These are phyloP conservation scores for Rutstroemia sydowiana DNA, from an alignment of 2,329 filamentous ascomycete genomes.

Conservation along the genomic window DNA sequence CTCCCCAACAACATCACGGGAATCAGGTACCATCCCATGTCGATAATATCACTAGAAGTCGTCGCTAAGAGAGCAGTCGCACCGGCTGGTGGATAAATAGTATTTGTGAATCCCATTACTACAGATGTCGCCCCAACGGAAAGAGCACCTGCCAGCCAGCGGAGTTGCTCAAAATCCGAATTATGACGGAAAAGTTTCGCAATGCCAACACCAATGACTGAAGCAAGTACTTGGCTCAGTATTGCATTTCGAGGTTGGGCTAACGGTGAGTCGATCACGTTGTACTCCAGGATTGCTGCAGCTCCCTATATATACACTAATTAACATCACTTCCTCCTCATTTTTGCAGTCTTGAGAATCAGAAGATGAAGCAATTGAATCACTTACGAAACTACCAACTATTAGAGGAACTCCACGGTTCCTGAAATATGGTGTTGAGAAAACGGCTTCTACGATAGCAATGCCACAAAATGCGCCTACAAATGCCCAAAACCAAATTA, in stretches of 20 bases:
- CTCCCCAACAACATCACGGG: constrained; percentile 55
- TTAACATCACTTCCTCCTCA: background rate
- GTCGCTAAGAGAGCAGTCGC: constrained; percentile 66
- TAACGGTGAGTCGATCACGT: constrained; percentile 63
- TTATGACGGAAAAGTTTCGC: constrained; percentile 54
- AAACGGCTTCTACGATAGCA: constrained; percentile 50
- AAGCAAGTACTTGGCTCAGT: constrained; percentile 57
- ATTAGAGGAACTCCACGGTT: constrained; percentile 49
- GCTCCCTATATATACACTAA: constrained; percentile 41
- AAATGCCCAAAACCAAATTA: constrained; percentile 54
- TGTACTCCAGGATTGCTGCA: constrained; percentile 68
- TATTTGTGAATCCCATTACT: constrained; percentile 63
- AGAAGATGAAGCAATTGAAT: background rate
- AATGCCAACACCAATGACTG: constrained; percentile 52
- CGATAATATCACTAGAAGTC: constrained; percentile 44
- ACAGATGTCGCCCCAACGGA: constrained; percentile 56
- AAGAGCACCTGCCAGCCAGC: constrained; percentile 58
- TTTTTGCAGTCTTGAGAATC: background rate
- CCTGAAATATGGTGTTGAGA: constrained; percentile 44
- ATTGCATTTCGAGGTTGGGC: constrained; percentile 66
- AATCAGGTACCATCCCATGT: constrained; percentile 62
- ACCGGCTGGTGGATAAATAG: constrained; percentile 66
- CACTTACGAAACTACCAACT: constrained; percentile 61
- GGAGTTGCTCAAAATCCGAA: constrained; percentile 43
- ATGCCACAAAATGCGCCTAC: constrained; percentile 58